Evolutionary conservation across 2,329 filamentous ascomycete species (phyloP), one percentile per base, ranked within the genome.

Genomic region (Pseudogymnoascus pannorum): DNA sequence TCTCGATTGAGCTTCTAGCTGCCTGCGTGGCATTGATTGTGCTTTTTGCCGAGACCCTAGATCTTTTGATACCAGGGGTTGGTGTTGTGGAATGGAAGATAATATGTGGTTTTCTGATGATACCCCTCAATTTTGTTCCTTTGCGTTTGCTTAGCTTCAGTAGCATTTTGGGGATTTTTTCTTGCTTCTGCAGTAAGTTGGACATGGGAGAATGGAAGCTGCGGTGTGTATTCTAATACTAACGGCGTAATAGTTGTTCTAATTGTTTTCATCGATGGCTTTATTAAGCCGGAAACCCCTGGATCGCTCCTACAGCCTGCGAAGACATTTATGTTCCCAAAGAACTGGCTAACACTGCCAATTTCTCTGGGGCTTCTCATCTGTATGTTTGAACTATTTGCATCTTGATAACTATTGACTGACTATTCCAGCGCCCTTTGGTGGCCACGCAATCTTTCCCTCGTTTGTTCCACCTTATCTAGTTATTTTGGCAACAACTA

Each of bases 121-220:
- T 95, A 62, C 89, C 92, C 11, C 79, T 97, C 59, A 91, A 89
- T 70, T 95, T 96, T 72, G 76, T 95, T 33, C 93, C 94, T 1
- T 76, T 97, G 63, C 85, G 91, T 33, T 78, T 92, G 61, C 77
- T 99, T 64, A 96, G 91, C 68, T 91, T 96, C 70, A 96, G 91
- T 24, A 96, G 91, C 72, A 86, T 97, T 62, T 78, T 97, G 64
- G 93, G 93, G n/a, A 96, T 99, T 59, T 78, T 97, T 67, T 92
- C 85, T 62, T 96, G 91, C 67, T 87, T 96, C 66, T 87, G 87
- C 69, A 97, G 90, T 93, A 78, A 79, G 89, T 87, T 64, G 64
- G 26, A 63, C 59, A 14, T 35, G 22, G 60, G 65, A 26, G 64
- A 58, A n/a, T 38, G 20, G 61, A 67, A 20, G 65, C 44, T 31